Evolutionary conservation across 371 early-diverging fungal species (phyloP), one percentile per base, ranked within the genome.

Genomic region (Batkoa obscura): DNA sequence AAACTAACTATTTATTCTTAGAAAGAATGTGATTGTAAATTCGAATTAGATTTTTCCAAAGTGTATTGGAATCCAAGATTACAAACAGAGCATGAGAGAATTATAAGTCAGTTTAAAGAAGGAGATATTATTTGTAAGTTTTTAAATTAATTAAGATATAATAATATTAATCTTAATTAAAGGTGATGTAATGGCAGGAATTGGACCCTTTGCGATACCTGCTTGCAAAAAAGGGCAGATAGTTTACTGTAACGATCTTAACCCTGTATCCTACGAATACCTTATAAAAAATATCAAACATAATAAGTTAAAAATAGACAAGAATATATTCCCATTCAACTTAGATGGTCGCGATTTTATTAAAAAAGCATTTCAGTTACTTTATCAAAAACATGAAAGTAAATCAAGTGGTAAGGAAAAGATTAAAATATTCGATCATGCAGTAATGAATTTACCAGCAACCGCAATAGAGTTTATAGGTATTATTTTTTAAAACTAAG

Each of bases 51-150:
- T 62, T 97, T 93, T 60, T 88, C 94, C 13, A 81, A 88, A 60
- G 99, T 98, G 2, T 99, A 99, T 68, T 98, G 98, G 98, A 99
- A 99, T 72, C 96, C 98, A 9, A 80, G 99, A 37, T 79, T 99
- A 39, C 95, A 95, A 59, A 75, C 79, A 0, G 99, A 98, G 62
- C 98, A 98, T 61, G 83, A 86, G 35, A 78, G 96, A n/a, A 65
- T 99, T 33, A 80, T 92, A 39, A 69, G 73, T 30, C 58, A 65
- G 50, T 95, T 97, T 63, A 67, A 76, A 35, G 60, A 64, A n/a
- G 81, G 76, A 2, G 83, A 88, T 34, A 71, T 74, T 49, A 75
- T 99, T 6, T 89, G 92, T 69, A 64, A 50, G 64, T 62, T 32
- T 10, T n/a, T 52, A 38, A 9, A 50, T 13, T n/a, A 36, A 31